phyloP scores from a whole-genome alignment of 768 basidiomycete species.

The Neoboletus magnificus region DNA sequence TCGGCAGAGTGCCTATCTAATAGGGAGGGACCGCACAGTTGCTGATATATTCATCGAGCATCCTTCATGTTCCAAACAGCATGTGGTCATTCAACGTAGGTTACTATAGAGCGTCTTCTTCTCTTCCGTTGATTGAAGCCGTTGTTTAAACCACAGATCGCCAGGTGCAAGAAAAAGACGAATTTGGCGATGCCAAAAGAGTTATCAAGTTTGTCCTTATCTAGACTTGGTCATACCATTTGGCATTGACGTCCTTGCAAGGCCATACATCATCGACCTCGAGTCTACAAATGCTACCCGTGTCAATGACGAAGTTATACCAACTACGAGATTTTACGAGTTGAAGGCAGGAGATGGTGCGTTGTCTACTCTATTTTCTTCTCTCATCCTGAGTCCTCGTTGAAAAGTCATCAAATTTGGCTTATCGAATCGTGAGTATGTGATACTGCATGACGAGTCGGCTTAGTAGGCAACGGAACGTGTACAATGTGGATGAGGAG shows the following conservation, averaged over 20 bases:
- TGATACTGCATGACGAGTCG: slow-evolving; percentile 78
- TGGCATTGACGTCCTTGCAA: slow-evolving; percentile 34
- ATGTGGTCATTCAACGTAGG: slow-evolving; percentile 92
- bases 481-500: background rate
- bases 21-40: slow-evolving; percentile 86
- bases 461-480: slow-evolving; percentile 27
- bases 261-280: slow-evolving; percentile 95
- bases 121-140: background rate
- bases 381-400: slow-evolving; percentile 8
- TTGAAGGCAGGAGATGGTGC: slow-evolving; percentile 74
- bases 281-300: slow-evolving; percentile 97
- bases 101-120: background rate
- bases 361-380: slow-evolving; percentile 19
- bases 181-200: slow-evolving; percentile 77
- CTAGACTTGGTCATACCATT: slow-evolving; percentile 1
- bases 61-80: slow-evolving; percentile 97
- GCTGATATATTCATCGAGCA: slow-evolving; percentile 89
- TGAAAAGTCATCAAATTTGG: slow-evolving; percentile 80
- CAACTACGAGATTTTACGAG: slow-evolving; percentile 84
- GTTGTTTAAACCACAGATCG: slow-evolving; percentile 50
- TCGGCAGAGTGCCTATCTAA: slow-evolving; percentile 89
- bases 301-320: slow-evolving; percentile 86
- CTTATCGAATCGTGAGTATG: slow-evolving; percentile 76
- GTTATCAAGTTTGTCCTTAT: slow-evolving; percentile 68
- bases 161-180: slow-evolving; percentile 81